Evolutionary conservation across 139 green algal genomes (phyloP), one percentile per base, ranked within the genome.

Genomic region (Coelastrella sp.): DNA sequence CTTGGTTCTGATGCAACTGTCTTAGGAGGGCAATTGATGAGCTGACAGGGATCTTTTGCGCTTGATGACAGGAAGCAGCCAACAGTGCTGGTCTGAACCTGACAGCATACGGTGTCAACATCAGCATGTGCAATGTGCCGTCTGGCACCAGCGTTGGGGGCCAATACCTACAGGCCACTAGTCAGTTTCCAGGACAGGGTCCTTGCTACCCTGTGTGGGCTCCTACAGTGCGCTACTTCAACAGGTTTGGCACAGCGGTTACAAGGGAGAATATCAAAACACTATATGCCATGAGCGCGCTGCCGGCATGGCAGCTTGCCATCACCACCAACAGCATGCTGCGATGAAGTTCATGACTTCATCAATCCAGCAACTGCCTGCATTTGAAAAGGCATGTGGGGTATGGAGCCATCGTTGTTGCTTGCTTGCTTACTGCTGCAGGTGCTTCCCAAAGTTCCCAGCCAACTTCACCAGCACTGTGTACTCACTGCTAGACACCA

Each of bases 161-260:
- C 22, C 58, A 82, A 49, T 96, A 94, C 89, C 94, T 95, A 60
- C 94, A 96, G 85, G 87, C 92, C 4, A 91, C 78, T 6, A 94
- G 88, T 27, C 89, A 95, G 79, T 94, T 96, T 56, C 96, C 96
- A 9, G 93, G 92, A 20, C 84, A 94, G 60, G 95, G 95, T 4
- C 95, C 95, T 24, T 97, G 95, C 92, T 96, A 96, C 90, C 94
- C 95, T 12, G 92, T 95, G 9, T 94, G 94, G 78, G 85, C 94
- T 22, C 15, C 78, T 6, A 97, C 95, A 8, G 80, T 86, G 25
- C 85, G 92, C 59, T 95, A 94, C 85, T 93, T 96, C 78, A 94
- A 96, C 93, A 96, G 95, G 93, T 96, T 25, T 70, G 57, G 8
- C 20, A 78, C 70, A 35, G 70, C 63, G 35, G 35, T 5, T 49